Evolutionary conservation across 2,329 filamentous ascomycete species (phyloP).

Genomic region (Colletotrichum zoysiae): DNA sequence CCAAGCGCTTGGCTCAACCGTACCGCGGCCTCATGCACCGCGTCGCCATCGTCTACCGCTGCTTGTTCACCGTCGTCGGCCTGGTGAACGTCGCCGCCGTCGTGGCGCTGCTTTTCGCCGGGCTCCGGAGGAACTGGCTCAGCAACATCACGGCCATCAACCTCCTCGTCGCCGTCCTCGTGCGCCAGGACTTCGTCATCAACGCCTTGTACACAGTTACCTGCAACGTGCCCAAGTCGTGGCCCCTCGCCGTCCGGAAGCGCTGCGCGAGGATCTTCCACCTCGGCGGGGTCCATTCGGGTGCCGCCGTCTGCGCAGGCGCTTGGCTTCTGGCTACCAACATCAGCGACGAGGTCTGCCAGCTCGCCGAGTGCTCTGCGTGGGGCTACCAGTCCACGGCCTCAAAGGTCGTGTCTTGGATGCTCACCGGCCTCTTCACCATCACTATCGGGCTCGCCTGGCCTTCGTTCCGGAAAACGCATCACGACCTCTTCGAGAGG

Average conservation of each 20-base stretch:
- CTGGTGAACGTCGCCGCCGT: slow-evolving; percentile 64
- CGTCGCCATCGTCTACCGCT: slow-evolving; percentile 66
- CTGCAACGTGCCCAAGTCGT: slow-evolving; percentile 57
- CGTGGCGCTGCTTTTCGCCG: slow-evolving; percentile 53
- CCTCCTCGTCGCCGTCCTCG: slow-evolving; percentile 61
- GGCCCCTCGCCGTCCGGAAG: slow-evolving; percentile 62
- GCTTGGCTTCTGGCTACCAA: slow-evolving; percentile 63
- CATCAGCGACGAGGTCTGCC: slow-evolving; percentile 46
- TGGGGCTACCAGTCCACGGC: slow-evolving; percentile 50
- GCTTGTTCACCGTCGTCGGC: slow-evolving; percentile 66
- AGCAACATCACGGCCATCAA: slow-evolving; percentile 61
- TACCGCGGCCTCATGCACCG: slow-evolving; percentile 57
- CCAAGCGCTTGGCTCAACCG: slow-evolving; percentile 55
- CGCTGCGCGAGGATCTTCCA: slow-evolving; percentile 65
- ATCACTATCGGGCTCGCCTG: slow-evolving; percentile 72
- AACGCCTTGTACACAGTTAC: slow-evolving; percentile 64
- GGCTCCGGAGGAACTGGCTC: slow-evolving; percentile 47
- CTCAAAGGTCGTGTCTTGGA: slow-evolving; percentile 66
- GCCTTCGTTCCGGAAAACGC: slow-evolving; percentile 71
- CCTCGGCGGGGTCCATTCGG: slow-evolving; percentile 64
- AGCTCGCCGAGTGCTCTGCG: slow-evolving; percentile 50
- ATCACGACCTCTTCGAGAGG: slow-evolving; percentile 57
- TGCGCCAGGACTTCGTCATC: slow-evolving; percentile 66
- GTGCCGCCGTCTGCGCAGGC: slow-evolving; percentile 62
- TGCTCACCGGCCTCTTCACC: slow-evolving; percentile 67